Conservation (phyloP, 805 yeast species). For the Wickerhamiella lipophila region DNA sequence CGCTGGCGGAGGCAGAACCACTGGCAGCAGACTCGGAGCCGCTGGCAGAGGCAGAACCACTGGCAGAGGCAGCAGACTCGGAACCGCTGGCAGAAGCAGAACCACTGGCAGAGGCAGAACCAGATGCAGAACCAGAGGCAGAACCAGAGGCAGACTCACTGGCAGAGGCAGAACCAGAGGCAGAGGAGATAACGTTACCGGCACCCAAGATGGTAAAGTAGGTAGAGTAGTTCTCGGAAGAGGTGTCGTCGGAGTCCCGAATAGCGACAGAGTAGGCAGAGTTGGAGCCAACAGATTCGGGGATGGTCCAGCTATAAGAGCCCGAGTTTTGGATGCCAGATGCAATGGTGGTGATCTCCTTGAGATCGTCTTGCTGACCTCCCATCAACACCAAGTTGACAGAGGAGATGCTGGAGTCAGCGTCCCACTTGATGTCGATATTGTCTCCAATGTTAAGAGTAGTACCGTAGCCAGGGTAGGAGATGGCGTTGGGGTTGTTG, state of each 20-base stretch:
- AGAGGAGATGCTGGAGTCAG: slow-evolving; percentile 18
- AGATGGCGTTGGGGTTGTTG: slow-evolving; percentile 19
- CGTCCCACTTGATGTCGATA: slow-evolving; percentile 25
- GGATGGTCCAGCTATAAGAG: slow-evolving; percentile 23
- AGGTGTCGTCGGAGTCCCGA: slow-evolving; percentile 17
- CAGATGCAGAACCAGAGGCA: slow-evolving; percentile 5
- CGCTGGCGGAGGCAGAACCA: slow-evolving; percentile 1
- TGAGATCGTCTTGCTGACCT: slow-evolving; percentile 23
- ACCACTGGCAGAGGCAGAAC: slow-evolving; percentile 4
- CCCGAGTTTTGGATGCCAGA: slow-evolving; percentile 24
- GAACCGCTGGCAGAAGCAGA: slow-evolving; percentile 6
- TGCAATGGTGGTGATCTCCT: slow-evolving; percentile 22
- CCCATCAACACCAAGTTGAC: slow-evolving; percentile 23
- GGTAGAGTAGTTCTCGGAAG: slow-evolving; percentile 20
- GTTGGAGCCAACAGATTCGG: slow-evolving; percentile 16
- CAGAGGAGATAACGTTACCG: slow-evolving; percentile 10
- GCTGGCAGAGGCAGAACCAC: neutral
- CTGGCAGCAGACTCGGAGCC: slow-evolving; percentile 1
- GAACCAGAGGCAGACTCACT: neutral
- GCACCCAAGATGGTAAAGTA: slow-evolving; percentile 11
- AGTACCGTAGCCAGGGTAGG: slow-evolving; percentile 22
- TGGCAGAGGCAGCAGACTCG: neutral
- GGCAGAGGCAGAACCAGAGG: slow-evolving; percentile 10
- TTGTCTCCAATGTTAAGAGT: slow-evolving; percentile 23
- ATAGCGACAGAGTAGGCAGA: slow-evolving; percentile 24